Evolutionary conservation across 2,329 filamentous ascomycete species (phyloP), one percentile per base, ranked within the genome.

Genomic region (Neofusicoccum cordaticola): DNA sequence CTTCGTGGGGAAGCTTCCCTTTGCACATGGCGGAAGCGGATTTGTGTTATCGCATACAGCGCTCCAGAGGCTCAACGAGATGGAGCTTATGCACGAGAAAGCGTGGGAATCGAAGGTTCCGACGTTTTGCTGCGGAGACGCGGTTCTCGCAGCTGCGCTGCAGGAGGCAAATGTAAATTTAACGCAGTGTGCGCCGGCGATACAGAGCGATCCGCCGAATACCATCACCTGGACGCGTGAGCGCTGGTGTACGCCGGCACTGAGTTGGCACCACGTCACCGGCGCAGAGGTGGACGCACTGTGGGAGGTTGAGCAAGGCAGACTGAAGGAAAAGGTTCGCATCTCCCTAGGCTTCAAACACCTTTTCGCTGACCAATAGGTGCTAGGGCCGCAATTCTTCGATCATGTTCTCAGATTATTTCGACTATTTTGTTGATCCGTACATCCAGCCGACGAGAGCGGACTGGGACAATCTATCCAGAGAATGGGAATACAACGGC

Each of bases 21-120:
- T 81, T 41, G 79, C 76, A 0, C 79, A 82, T 62, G 75, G 77
- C 35, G 78, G 79, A 4, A 72, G 77, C 7, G 80, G 78, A 2
- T 81, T 81, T 22, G 60, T 82, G 17, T 66, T 81, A 8, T 81
- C 80, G 0, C 72, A 76, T 27, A 73, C 75, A 5, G 79, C 80
- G 0, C 63, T 81, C 37, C 67, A 74, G 37, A 64, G 44, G 27
- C 67, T 72, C n/a, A 74, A 73, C 65, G 66, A 69, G 4, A 74
- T 72, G 11, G 68, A 70, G 1, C 52, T n/a, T 4, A 22, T 41
- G 3, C 39, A 56, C 15, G 7, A 19, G 19, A 74, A 78, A 57
- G 70, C 74, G 3, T 79, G 77, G 77, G 75, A 78, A 65, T 51
- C 65, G 3, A 63, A 67, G 1, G 68, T 75, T 4, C 70, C 67